Percentiles rank a stretch among this genome's conserved stretches.
Evolutionary conservation across 148 eudicot species (phyloP).

Genomic region (Silene latifolia): DNA sequence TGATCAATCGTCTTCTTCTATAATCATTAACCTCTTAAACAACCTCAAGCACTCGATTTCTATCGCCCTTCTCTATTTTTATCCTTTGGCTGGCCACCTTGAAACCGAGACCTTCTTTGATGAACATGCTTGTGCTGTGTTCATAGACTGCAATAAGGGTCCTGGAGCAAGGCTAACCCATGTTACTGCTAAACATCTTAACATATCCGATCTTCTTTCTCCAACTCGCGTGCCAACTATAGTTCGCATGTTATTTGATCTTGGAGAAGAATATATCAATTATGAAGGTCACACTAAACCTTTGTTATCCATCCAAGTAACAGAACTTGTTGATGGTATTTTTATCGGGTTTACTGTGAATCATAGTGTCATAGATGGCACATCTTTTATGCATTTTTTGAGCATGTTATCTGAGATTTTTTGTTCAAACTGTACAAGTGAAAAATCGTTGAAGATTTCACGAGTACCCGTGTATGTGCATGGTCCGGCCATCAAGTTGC

Average conservation of each 20-base stretch:
- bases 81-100: conserved; percentile 22
- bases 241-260: conserved; percentile 31
- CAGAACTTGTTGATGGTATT: conserved; percentile 53
- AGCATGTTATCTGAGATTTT: conserved; percentile 40
- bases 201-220: conserved; percentile 13
- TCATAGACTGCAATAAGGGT: conserved; percentile 33
- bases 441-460: conserved; percentile 1
- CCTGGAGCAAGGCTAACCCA: conserved; percentile 44
- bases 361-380: conserved; percentile 55
- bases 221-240: conserved; percentile 23
- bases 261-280: conserved; percentile 26
- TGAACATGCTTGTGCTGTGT: conserved; percentile 12
- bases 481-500: conserved; percentile 31
- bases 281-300: conserved; percentile 46
- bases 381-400: conserved; percentile 56
- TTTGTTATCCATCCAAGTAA: conserved; percentile 48
- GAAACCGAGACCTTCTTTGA: conserved; percentile 2
- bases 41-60: conserved; percentile 18
- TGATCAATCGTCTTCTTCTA: neutral
- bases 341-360: conserved; percentile 55
- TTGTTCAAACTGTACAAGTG: neutral
- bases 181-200: conserved; percentile 27
- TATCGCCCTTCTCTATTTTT: conserved; percentile 9
- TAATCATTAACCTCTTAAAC: neutral
- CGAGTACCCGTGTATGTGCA: conserved; percentile 1